These are phyloP conservation scores for Amauroascus niger DNA, from an alignment of 2,329 filamentous ascomycete species.

Conservation along the genomic window DNA sequence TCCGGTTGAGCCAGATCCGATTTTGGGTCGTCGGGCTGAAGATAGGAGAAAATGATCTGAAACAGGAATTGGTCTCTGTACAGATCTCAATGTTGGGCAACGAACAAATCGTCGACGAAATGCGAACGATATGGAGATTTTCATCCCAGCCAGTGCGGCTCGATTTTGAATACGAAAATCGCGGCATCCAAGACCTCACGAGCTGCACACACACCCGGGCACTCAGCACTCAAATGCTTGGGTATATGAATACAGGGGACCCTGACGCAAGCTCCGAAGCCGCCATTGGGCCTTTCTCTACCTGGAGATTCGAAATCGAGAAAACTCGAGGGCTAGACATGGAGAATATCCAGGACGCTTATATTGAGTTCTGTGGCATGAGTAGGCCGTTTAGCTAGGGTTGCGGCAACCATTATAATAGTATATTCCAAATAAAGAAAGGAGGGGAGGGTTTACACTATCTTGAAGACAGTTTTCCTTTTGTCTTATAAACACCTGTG, in stretches of 20 bases:
- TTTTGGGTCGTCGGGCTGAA: not conserved
- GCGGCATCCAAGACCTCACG: not conserved
- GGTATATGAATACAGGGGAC: not conserved
- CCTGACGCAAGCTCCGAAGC: not conserved
- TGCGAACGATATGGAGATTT: not conserved
- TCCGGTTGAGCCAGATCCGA: slow-evolving; percentile 1
- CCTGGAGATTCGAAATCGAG: not conserved
- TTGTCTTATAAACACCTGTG: too few species aligned
- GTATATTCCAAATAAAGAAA: too few species aligned
- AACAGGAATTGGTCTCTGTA: not conserved
- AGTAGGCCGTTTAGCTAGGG: not conserved
- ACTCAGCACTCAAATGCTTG: not conserved
- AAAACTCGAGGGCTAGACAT: not conserved
- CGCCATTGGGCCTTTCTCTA: not conserved
- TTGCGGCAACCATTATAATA: too few species aligned
- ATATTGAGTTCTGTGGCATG: not conserved
- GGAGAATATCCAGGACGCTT: not conserved
- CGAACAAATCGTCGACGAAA: not conserved
- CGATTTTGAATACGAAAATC: not conserved
- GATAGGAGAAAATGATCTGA: not conserved
- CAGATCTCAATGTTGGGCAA: not conserved
- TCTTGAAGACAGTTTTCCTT: too few species aligned
- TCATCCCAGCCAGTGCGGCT: slow-evolving; percentile 1
- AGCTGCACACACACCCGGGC: not conserved
- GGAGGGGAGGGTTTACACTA: too few species aligned